These are phyloP conservation scores for Aristolochia californica DNA, from an alignment of 164 flowering plant species.

Conservation along the genomic window DNA sequence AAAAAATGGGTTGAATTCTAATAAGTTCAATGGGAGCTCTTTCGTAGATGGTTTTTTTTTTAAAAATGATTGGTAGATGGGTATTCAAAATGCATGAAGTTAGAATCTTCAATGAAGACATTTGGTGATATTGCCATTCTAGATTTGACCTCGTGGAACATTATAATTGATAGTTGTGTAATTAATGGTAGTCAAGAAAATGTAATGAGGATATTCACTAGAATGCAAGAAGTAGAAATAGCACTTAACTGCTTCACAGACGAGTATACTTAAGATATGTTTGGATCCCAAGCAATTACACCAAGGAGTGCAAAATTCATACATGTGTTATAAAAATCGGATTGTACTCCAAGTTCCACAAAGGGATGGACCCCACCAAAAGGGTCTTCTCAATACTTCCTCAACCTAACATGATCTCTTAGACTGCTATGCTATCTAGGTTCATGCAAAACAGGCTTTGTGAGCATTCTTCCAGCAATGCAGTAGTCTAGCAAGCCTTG, in stretches of 20 bases:
- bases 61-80: conserved; percentile 21
- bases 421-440: conserved; percentile 22
- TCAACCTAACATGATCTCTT: conserved; percentile 17
- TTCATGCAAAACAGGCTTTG: conserved; percentile 23
- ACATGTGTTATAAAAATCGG: conserved; percentile 16
- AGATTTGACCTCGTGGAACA: conserved; percentile 25
- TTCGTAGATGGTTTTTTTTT: conserved; percentile 19
- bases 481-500: conserved; percentile 20
- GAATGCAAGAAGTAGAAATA: conserved; percentile 13
- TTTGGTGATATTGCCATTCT: conserved; percentile 17
- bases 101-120: conserved; percentile 12
- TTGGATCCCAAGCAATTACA: conserved; percentile 15
- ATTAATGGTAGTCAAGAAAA: conserved; percentile 13
- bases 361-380: conserved; percentile 13
- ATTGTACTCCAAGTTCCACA: conserved; percentile 21
- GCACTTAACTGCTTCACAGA: conserved; percentile 19
- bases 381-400: conserved; percentile 9
- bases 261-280: conserved; percentile 19
- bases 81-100: conserved; percentile 17
- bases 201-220: conserved; percentile 13
- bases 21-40: conserved; percentile 21
- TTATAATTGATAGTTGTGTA: conserved; percentile 20
- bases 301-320: conserved; percentile 19
- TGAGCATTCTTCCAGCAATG: conserved; percentile 21
- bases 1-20: conserved; percentile 12